These are phyloP conservation scores for Nothophytophthora sp. DNA, from an alignment of 352 stramenopile genomes.

Conservation along the genomic window DNA sequence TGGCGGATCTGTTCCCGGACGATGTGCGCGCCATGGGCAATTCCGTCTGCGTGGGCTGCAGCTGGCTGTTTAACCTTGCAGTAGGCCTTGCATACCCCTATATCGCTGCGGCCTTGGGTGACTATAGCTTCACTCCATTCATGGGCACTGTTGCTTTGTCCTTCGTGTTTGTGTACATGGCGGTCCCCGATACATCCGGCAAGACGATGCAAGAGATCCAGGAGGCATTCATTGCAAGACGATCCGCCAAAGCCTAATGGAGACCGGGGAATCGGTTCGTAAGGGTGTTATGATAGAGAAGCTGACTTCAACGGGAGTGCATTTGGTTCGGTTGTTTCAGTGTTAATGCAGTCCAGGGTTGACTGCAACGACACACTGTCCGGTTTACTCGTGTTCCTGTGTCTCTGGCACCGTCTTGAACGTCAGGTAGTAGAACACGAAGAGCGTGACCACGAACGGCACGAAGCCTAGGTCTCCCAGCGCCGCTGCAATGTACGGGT, in stretches of 20 bases:
- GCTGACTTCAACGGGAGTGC: too few relatives aligned
- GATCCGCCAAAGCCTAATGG: too few relatives aligned
- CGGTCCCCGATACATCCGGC: conserved; percentile 29
- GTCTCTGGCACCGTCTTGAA: too few relatives aligned
- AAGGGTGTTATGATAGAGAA: too few relatives aligned
- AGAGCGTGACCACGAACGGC: too few relatives aligned
- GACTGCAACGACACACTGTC: too few relatives aligned
- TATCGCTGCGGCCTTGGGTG: conserved; percentile 16
- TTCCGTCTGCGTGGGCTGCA: conserved; percentile 20
- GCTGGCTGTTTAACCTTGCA: conserved; percentile 30
- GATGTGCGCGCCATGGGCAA: conserved; percentile 26
- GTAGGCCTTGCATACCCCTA: conserved; percentile 37
- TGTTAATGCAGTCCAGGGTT: too few relatives aligned
- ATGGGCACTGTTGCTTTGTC: conserved; percentile 17
- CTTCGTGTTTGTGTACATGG: conserved; percentile 23
- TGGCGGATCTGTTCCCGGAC: conserved; percentile 33
- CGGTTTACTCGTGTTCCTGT: too few relatives aligned
- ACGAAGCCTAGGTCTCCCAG: too few relatives aligned
- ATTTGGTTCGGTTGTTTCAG: too few relatives aligned
- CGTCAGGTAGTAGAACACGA: too few relatives aligned
- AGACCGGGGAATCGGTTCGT: too few relatives aligned
- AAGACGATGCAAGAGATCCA: conserved; percentile 38
- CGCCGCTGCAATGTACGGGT: conserved; percentile 43
- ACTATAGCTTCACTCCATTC: conserved; percentile 31
- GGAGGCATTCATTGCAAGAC: conserved; percentile 15